Conservation (phyloP, 2,329 filamentous ascomycete genomes). For the Ilyonectria destructans region DNA sequence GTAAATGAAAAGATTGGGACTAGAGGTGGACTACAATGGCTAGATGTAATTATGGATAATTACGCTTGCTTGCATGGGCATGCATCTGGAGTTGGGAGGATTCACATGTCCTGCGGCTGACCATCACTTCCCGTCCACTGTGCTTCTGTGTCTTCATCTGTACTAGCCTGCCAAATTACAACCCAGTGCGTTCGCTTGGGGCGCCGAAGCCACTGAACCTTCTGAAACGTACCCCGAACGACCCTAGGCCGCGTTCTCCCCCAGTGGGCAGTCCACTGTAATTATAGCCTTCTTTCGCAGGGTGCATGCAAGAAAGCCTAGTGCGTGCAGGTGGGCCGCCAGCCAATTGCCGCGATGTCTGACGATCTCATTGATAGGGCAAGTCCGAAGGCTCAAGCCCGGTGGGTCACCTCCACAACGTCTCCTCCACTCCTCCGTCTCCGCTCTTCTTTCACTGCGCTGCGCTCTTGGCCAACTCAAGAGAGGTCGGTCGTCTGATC, state of each 20-base stretch:
- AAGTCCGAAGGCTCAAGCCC: conserved; percentile 17
- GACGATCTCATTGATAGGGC: conserved; percentile 24
- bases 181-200: too few species aligned
- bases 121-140: not conserved
- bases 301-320: not conserved
- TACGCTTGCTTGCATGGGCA: not conserved
- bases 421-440: conserved; percentile 33
- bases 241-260: conserved; percentile 6
- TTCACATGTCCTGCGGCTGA: not conserved
- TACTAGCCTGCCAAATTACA: too few species aligned
- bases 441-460: conserved; percentile 28
- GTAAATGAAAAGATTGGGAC: conserved; percentile 6
- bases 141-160: too few species aligned
- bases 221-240: conserved; percentile 14
- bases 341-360: conserved; percentile 28
- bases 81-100: not conserved
- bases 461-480: conserved; percentile 16
- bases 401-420: conserved; percentile 30
- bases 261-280: conserved; percentile 13
- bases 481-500: conserved; percentile 12
- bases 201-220: conserved; percentile 1
- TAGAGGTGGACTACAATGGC: not conserved
- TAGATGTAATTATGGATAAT: not conserved
- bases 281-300: conserved; percentile 24
- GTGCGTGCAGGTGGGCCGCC: not conserved